Evolutionary conservation across 2,329 filamentous ascomycete species (phyloP), one percentile per base, ranked within the genome.

Genomic region (Fusarium dimerum): DNA sequence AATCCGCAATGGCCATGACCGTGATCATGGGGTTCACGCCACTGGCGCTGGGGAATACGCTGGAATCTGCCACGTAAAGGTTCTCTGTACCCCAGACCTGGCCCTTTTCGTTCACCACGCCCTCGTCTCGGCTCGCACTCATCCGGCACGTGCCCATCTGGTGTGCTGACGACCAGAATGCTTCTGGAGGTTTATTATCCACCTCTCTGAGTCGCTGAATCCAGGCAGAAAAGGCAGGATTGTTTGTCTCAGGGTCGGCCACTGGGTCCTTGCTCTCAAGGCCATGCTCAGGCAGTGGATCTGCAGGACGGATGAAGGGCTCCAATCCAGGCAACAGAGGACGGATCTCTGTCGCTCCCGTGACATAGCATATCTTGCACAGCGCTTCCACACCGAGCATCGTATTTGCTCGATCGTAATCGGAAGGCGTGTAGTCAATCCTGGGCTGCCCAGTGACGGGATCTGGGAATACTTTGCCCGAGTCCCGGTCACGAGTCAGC

Each of bases 11-110:
- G 1, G 83, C 83, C 89, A 92, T 90, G 51, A 77, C 80, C 12
- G 88, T 91, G 41, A 92, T 76, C 89, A 93, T 92, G 12, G 89
- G 89, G 68, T 92, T 92, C 30, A 92, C 88, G 1, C 89, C 89
- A 66, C 84, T 90, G 11, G 88, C 88, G 51, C 82, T 87, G 1
- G 88, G 89, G 55, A 92, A 88, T 11, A 90, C 85, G 67, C 86
- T 90, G 42, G 87, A 84, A 69, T 93, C 89, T 10, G 85, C 83
- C 16, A 92, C 83, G 66, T 84, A 90, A 61, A 92, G 65, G 1
- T 80, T 81, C 61, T 84, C 73, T 0, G 76, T 78, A 1, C 82
- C 87, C 86, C 87, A 92, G 7, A 90, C 83, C 56, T 68, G 75
- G 2, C 85, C 84, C 54, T 69, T 72, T 4, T 73, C 68, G 63